Evolutionary conservation across 1,284 basidiomycete species (phyloP).

Genomic region (Heterobasidion annosum): DNA sequence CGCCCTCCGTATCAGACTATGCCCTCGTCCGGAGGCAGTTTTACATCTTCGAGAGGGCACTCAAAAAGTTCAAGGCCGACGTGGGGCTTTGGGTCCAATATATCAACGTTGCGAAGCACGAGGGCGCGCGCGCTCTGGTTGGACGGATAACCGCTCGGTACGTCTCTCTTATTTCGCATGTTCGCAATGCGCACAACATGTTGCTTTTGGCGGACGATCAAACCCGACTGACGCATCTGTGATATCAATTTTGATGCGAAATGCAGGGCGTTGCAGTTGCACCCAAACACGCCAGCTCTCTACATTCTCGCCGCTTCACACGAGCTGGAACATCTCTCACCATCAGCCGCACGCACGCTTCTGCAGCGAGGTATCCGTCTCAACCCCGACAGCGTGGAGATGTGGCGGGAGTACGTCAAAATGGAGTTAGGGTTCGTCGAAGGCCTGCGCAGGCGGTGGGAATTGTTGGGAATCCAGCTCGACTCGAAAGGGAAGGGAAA

Average conservation of each 20-base stretch:
- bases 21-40: constrained; percentile 78
- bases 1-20: constrained; percentile 71
- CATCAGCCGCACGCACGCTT: constrained; percentile 76
- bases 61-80: constrained; percentile 85
- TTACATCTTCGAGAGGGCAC: constrained; percentile 85
- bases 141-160: constrained; percentile 72
- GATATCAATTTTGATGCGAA: neutral
- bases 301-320: constrained; percentile 86
- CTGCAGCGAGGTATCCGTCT: constrained; percentile 83
- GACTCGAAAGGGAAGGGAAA: constrained; percentile 19
- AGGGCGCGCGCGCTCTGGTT: constrained; percentile 75
- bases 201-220: neutral
- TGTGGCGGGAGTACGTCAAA: constrained; percentile 86
- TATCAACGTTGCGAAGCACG: constrained; percentile 73
- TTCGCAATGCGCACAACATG: neutral
- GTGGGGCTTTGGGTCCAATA: constrained; percentile 86
- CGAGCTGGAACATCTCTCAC: constrained; percentile 72
- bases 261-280: constrained; percentile 74
- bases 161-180: constrained; percentile 12
- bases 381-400: constrained; percentile 56
- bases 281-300: constrained; percentile 71
- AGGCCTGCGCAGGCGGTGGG: constrained; percentile 76
- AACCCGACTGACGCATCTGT: neutral
- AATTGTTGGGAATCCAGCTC: constrained; percentile 54
- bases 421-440: constrained; percentile 91